Evolutionary conservation across 129 eudicot genomes (phyloP).

Genomic region (Flaveria trinervia): DNA sequence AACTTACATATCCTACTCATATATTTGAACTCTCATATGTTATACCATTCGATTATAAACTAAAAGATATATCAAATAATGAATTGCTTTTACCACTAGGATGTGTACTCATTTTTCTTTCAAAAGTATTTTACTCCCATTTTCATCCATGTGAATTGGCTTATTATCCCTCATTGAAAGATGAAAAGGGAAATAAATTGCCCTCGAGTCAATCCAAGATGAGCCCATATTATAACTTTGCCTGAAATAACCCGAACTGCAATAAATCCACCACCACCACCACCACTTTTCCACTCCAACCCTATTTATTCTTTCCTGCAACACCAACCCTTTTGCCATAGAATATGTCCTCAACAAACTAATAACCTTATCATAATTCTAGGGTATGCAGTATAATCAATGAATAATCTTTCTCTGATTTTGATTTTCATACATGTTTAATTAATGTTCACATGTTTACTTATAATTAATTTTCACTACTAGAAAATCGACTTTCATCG

Average conservation of each 20-base stretch:
- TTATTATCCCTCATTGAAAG: slow-evolving; percentile 38
- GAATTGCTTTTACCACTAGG: not conserved
- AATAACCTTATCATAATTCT: not conserved
- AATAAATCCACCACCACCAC: slow-evolving; percentile 36
- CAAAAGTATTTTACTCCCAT: slow-evolving; percentile 24
- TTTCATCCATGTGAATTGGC: slow-evolving; percentile 35
- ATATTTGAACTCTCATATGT: not conserved
- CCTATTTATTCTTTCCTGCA: slow-evolving; percentile 42
- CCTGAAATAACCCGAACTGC: slow-evolving; percentile 37
- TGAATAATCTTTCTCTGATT: not conserved
- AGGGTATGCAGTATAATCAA: not conserved
- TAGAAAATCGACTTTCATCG: too few relatives aligned
- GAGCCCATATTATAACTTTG: slow-evolving; percentile 47
- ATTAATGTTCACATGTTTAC: too few relatives aligned
- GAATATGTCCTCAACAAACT: slow-evolving; percentile 28
- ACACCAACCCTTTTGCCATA: slow-evolving; percentile 44
- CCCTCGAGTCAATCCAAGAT: slow-evolving; percentile 43
- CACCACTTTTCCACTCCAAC: slow-evolving; percentile 41
- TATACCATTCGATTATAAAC: not conserved
- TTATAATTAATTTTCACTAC: too few relatives aligned
- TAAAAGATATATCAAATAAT: not conserved
- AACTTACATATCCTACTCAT: not conserved
- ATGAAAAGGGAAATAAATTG: slow-evolving; percentile 43
- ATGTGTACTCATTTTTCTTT: slow-evolving; percentile 5
- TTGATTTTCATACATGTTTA: not conserved